phyloP scores from a whole-genome alignment of 2,329 filamentous ascomycete genomes.

The Raffaelea arxii region DNA sequence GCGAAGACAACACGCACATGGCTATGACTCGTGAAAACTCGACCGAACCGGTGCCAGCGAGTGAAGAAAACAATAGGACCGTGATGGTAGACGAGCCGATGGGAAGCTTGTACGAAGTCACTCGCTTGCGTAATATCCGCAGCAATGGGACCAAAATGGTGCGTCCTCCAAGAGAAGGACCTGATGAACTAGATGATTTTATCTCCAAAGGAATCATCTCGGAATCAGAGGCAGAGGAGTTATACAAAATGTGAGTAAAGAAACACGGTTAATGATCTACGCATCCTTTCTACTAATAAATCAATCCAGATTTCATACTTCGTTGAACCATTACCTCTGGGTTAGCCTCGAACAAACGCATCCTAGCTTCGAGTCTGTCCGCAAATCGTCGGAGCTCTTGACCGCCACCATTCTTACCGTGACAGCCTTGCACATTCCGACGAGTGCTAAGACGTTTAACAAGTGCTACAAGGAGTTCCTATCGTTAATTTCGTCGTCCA shows the following conservation, averaged over 20 bases:
- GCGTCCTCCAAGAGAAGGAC: not conserved
- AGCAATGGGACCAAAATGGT: conserved; percentile 12
- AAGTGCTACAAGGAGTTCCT: conserved; percentile 49
- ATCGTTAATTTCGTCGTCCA: conserved; percentile 43
- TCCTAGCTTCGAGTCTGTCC: conserved; percentile 36
- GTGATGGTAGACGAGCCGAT: conserved; percentile 37
- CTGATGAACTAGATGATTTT: conserved; percentile 28
- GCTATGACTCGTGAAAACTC: conserved; percentile 36
- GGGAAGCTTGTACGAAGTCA: conserved; percentile 44
- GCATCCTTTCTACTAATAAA: not conserved
- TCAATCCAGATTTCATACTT: conserved; percentile 26
- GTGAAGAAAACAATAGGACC: conserved; percentile 19
- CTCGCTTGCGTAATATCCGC: conserved; percentile 30
- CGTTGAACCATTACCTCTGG: conserved; percentile 42
- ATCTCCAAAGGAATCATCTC: conserved; percentile 37
- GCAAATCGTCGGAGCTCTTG: conserved; percentile 45
- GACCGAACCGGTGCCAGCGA: conserved; percentile 24
- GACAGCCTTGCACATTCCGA: conserved; percentile 48
- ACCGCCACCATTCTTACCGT: conserved; percentile 49
- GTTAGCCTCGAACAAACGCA: conserved; percentile 41
- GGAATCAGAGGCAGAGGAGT: conserved; percentile 35
- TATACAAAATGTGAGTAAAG: conserved; percentile 28
- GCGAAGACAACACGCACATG: conserved; percentile 22
- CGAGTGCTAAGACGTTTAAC: conserved; percentile 39
- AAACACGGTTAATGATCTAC: not conserved